Percentiles rank a stretch among this genome's conserved stretches.
Conservation (phyloP, 2,329 filamentous ascomycete genomes). For the Phaeosphaeriaceae sp. region DNA sequence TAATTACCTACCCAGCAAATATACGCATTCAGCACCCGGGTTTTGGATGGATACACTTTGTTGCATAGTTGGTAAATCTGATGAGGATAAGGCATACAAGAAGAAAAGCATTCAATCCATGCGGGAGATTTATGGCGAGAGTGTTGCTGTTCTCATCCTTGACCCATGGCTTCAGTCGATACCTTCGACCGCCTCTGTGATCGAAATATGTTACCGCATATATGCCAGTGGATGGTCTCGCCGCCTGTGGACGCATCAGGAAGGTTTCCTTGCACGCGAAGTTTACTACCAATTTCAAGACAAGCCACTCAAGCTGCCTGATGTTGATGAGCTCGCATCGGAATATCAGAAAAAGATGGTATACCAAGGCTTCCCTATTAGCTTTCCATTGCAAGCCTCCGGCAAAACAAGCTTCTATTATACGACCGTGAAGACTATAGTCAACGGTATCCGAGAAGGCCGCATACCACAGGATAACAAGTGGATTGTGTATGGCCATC, state of each 20-base stretch:
- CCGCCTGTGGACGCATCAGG: conserved; percentile 21
- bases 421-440: conserved; percentile 15
- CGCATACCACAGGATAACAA: conserved; percentile 15
- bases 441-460: conserved; percentile 16
- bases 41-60: conserved; percentile 22
- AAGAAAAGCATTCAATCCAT: conserved; percentile 17
- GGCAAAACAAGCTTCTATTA: conserved; percentile 21
- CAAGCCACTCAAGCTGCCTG: conserved; percentile 16
- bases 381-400: conserved; percentile 16
- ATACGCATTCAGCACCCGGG: background rate
- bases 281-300: conserved; percentile 21
- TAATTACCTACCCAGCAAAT: conserved; percentile 3
- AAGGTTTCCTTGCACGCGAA: conserved; percentile 18
- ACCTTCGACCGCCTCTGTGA: conserved; percentile 17
- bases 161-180: conserved; percentile 17
- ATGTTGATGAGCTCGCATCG: conserved; percentile 17
- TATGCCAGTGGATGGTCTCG: conserved; percentile 18
- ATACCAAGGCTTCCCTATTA: conserved; percentile 16
- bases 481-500: conserved; percentile 17
- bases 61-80: conserved; percentile 10
- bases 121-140: conserved; percentile 15
- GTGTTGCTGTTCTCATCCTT: conserved; percentile 15
- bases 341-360: conserved; percentile 17
- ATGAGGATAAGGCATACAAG: conserved; percentile 11
- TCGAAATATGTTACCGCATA: conserved; percentile 18